Conservation (phyloP, 2,329 filamentous ascomycete genomes). For the Mycosphaerella sp. region DNA sequence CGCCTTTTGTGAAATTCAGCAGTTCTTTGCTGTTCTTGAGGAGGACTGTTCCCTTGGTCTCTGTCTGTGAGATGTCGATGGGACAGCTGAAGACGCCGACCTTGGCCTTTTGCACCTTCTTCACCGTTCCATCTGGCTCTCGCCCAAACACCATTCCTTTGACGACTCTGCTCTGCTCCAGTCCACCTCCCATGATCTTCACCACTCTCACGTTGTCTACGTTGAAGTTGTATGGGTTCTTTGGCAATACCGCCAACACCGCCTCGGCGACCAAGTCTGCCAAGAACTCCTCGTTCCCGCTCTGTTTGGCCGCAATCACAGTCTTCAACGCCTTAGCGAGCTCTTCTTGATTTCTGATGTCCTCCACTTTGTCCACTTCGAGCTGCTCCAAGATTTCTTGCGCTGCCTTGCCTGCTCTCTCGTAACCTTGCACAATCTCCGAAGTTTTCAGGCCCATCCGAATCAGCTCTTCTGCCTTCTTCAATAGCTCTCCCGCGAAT, state of each 20-base stretch:
- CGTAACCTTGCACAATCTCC: slow-evolving; percentile 92
- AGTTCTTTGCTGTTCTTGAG: slow-evolving; percentile 98
- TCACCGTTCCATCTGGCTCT: slow-evolving; percentile 81
- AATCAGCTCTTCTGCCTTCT: slow-evolving; percentile 94
- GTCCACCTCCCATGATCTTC: slow-evolving; percentile 97
- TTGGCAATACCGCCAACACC: slow-evolving; percentile 80
- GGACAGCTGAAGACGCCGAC: slow-evolving; percentile 95
- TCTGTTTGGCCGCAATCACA: slow-evolving; percentile 95
- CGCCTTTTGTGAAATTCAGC: slow-evolving; percentile 96
- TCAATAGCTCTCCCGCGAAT: slow-evolving; percentile 86
- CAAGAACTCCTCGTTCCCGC: slow-evolving; percentile 82
- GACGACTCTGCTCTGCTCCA: slow-evolving; percentile 90
- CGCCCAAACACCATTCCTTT: slow-evolving; percentile 98
- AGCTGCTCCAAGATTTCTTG: slow-evolving; percentile 75
- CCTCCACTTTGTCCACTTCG: slow-evolving; percentile 80
- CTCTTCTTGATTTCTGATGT: slow-evolving; percentile 72
- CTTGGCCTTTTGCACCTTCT: slow-evolving; percentile 89
- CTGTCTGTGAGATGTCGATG: slow-evolving; percentile 91
- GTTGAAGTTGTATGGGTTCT: slow-evolving; percentile 94
- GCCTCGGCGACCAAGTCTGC: slow-evolving; percentile 80
- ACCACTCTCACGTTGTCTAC: slow-evolving; percentile 98
- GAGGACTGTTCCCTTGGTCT: slow-evolving; percentile 97
- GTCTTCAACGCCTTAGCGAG: slow-evolving; percentile 93
- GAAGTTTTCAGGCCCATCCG: slow-evolving; percentile 98
- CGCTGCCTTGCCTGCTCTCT: slow-evolving; percentile 85